Percentiles rank a stretch among this genome's conserved stretches.
Conservation (phyloP, 805 yeast genomes). For the Torulaspora maleeae region DNA sequence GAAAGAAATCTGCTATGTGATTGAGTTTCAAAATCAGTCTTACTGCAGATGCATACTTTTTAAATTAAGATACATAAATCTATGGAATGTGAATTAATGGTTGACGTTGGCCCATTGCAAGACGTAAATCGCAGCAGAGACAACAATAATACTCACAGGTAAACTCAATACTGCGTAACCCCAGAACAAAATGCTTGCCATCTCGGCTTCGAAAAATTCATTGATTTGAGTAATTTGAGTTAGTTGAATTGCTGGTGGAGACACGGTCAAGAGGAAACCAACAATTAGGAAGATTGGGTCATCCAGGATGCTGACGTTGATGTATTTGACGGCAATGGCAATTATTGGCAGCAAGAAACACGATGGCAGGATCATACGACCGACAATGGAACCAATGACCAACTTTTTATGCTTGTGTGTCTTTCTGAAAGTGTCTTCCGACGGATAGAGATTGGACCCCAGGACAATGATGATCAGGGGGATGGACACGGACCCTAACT, state of each 20-base stretch:
- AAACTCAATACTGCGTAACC: constrained; percentile 72
- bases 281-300: constrained; percentile 79
- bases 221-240: constrained; percentile 78
- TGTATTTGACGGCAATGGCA: constrained; percentile 56
- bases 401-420: constrained; percentile 58
- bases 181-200: constrained; percentile 80
- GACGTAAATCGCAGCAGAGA: constrained; percentile 55
- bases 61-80: not conserved
- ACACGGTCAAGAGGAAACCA: constrained; percentile 65
- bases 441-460: constrained; percentile 74
- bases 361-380: constrained; percentile 77
- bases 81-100: not conserved
- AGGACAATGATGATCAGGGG: constrained; percentile 71
- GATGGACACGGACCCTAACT: constrained; percentile 69
- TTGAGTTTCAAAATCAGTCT: no score
- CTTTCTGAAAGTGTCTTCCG: constrained; percentile 61
- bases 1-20: no score
- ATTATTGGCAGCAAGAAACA: constrained; percentile 62
- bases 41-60: not conserved
- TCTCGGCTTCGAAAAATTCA: constrained; percentile 70
- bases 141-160: constrained; percentile 71
- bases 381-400: constrained; percentile 62
- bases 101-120: constrained; percentile 38
- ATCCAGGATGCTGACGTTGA: constrained; percentile 63
- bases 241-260: constrained; percentile 81